These are phyloP conservation scores for Puccinia coronata DNA, from an alignment of 1,284 basidiomycete genomes.

Conservation along the genomic window DNA sequence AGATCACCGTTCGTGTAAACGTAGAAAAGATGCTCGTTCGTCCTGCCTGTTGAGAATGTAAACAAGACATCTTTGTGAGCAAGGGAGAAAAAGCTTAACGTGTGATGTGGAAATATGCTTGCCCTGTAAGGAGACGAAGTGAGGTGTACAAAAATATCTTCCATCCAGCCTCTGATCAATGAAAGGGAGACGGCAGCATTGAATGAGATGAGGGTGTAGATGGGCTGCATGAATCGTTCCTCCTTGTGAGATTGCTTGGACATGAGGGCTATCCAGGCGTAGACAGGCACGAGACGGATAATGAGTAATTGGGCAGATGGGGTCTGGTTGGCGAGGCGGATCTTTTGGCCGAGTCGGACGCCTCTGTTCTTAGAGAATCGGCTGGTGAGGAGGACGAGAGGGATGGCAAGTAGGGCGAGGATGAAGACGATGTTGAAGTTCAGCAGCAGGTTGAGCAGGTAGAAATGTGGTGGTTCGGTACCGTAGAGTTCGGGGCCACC, in stretches of 20 bases:
- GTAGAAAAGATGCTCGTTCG: constrained; percentile 72
- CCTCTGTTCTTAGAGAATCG: constrained; percentile 75
- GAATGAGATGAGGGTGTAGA: constrained; percentile 86
- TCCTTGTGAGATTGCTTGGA: constrained; percentile 89
- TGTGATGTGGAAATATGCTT: constrained; percentile 56
- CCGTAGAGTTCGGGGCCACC: constrained; percentile 87
- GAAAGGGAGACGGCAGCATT: constrained; percentile 86
- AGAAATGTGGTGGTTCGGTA: constrained; percentile 80
- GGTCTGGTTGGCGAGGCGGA: constrained; percentile 51
- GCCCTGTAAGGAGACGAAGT: constrained; percentile 83
- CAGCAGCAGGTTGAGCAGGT: constrained; percentile 79
- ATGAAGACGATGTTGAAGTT: constrained; percentile 88
- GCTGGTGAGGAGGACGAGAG: constrained; percentile 76
- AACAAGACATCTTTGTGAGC: neutral
- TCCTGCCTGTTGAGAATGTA: constrained; percentile 66
- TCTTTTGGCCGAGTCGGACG: constrained; percentile 58
- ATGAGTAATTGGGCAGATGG: constrained; percentile 64
- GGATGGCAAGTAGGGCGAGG: constrained; percentile 76
- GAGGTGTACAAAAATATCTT: constrained; percentile 70
- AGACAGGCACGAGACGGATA: constrained; percentile 77
- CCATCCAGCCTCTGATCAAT: constrained; percentile 79
- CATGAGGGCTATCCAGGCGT: constrained; percentile 82
- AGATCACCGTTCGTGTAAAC: constrained; percentile 71
- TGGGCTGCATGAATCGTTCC: constrained; percentile 96
- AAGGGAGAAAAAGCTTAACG: neutral